Evolutionary conservation across 345 rosid species (phyloP).

Genomic region (Viola odorata): DNA sequence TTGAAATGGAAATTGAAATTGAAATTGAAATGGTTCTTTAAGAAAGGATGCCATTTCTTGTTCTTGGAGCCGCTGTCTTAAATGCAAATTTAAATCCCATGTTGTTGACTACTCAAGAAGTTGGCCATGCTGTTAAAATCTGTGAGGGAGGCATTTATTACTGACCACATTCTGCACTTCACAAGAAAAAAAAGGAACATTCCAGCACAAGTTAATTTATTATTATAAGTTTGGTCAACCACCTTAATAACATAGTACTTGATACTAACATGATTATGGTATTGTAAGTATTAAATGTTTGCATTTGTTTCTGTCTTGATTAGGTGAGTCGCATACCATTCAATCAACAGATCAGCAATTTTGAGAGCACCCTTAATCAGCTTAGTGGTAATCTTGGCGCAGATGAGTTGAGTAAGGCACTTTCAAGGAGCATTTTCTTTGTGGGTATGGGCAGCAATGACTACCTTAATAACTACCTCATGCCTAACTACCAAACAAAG

Average conservation of each 20-base stretch:
- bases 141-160: background rate
- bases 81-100: background rate
- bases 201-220: background rate
- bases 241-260: background rate
- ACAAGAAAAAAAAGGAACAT: background rate
- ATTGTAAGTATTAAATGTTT: too few relatives aligned
- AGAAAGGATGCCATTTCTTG: too few relatives aligned
- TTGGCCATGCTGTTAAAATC: background rate
- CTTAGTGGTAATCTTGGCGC: constrained; percentile 57
- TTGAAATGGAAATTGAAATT: too few relatives aligned
- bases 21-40: background rate
- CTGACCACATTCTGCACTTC: background rate
- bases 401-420: constrained; percentile 37
- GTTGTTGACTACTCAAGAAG: background rate
- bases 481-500: constrained; percentile 81
- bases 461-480: constrained; percentile 86
- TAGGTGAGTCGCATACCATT: constrained; percentile 94
- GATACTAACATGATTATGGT: background rate
- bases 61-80: background rate
- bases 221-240: background rate
- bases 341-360: constrained; percentile 71
- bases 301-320: background rate
- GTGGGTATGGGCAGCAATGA: constrained; percentile 98
- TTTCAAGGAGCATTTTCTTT: constrained; percentile 62
- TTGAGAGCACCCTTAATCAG: constrained; percentile 68